Evolutionary conservation across 169 alveolate species (phyloP), one percentile per base, ranked within the genome.

Genomic region (Eimeria acervulina): DNA sequence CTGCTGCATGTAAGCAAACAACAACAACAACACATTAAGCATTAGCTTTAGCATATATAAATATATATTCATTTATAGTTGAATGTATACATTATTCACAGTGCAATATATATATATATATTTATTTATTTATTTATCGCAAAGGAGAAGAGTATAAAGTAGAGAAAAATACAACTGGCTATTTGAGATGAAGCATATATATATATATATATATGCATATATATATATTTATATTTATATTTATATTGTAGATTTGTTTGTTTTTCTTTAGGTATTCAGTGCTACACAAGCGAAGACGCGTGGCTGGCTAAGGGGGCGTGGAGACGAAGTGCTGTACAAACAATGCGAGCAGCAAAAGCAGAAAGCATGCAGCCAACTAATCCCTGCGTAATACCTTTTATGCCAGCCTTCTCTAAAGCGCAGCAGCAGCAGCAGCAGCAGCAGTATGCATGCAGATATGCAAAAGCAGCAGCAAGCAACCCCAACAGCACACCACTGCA

Each of bases 201-300:
- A 33, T 81, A 42, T 81, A 36, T 40, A 36, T 81, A 36, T 81
- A 42, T 81, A 19, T 81, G 38, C 40, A 26, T 81, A 21, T 81
- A 47, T 81, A 36, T 76, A n/a, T 76, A 76, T 23, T 12, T 26
- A 78, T 38, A 38, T 78, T 1, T 44, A 78, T 78, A 38, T 78
- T 33, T n/a, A 63, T 63, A 28, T 21, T 28, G 28, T 63, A 1
- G 12, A 63, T 28, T 17, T n/a, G n/a, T n/a, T n/a, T n/a, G n/a
- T n/a, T 44, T 38, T 26, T 42, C 40, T 31, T 42, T 90, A 94
- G 96, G 96, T 87, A 78, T 94, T 3, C 96, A 94, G 84, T 94
- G 96, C 70, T 83, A 94, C 68, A 94, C 96, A 26, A 78, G 94
- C 89, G 96, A 94, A 80, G 96, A 94, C 51, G 38, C 36, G 28